These are phyloP conservation scores for Plantago major DNA, from an alignment of 257 asterid species.

Conservation along the genomic window DNA sequence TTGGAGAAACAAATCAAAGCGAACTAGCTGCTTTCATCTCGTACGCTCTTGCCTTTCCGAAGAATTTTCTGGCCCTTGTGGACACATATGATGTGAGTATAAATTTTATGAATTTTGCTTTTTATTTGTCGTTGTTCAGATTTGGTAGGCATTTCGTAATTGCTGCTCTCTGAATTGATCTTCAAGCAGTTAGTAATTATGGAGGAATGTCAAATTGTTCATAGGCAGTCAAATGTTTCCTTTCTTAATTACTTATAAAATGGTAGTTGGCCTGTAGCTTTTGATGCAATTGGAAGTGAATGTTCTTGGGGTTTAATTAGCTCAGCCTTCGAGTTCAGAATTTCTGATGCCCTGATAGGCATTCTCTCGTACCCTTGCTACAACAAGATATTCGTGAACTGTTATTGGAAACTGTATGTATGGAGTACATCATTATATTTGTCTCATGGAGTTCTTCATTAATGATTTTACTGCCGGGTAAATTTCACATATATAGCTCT, in stretches of 20 bases:
- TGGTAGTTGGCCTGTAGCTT: background rate
- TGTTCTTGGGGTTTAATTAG: no score
- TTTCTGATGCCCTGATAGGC: no score
- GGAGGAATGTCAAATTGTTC: background rate
- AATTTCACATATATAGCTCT: no score
- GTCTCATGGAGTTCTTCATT: no score
- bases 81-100: slow-evolving; percentile 93
- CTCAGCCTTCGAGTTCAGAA: no score
- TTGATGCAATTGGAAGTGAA: no score
- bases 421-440: no score
- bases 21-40: slow-evolving; percentile 87
- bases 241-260: background rate
- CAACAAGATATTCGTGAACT: no score
- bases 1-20: slow-evolving; percentile 87
- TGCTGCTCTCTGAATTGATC: slow-evolving; percentile 8
- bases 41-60: slow-evolving; percentile 94
- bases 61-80: slow-evolving; percentile 76
- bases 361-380: no score
- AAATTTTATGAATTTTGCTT: background rate
- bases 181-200: slow-evolving; percentile 4
- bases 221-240: background rate
- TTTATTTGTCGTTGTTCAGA: slow-evolving; percentile 1
- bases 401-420: no score
- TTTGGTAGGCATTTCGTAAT: slow-evolving; percentile 7
- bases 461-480: no score